Percentiles rank a stretch among this genome's conserved stretches.
Conservation (phyloP, 2,329 filamentous ascomycete genomes). For the Epichloe hybrida region DNA sequence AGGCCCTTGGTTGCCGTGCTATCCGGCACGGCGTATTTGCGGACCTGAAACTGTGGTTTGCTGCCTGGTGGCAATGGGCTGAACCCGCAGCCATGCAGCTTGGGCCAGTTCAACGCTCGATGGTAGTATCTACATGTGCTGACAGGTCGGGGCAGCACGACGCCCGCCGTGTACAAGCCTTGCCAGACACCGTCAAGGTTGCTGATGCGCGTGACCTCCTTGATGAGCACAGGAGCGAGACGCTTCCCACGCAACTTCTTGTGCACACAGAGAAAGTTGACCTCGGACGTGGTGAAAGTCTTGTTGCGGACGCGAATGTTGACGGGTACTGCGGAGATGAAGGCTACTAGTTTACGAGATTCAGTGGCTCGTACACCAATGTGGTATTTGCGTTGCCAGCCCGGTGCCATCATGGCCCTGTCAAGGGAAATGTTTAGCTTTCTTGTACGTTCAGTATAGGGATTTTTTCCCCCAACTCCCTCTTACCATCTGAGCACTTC, state of each 20-base stretch:
- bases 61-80: slow-evolving; percentile 73
- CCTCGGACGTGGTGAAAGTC: slow-evolving; percentile 67
- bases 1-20: slow-evolving; percentile 60
- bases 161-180: slow-evolving; percentile 88
- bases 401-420: slow-evolving; percentile 87
- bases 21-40: slow-evolving; percentile 72
- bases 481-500: slow-evolving; percentile 77
- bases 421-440: not conserved
- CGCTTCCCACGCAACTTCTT: slow-evolving; percentile 94
- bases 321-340: slow-evolving; percentile 88
- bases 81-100: slow-evolving; percentile 90
- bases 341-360: slow-evolving; percentile 80
- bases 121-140: slow-evolving; percentile 94
- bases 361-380: slow-evolving; percentile 77
- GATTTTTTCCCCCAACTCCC: too few relatives aligned
- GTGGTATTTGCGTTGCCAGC: slow-evolving; percentile 91
- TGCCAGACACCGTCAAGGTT: slow-evolving; percentile 82
- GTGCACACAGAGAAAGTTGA: slow-evolving; percentile 97
- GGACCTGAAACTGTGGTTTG: slow-evolving; percentile 73
- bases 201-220: slow-evolving; percentile 88
- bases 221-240: slow-evolving; percentile 86
- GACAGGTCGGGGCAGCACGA: slow-evolving; percentile 80
- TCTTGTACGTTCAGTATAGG: too few relatives aligned
- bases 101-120: slow-evolving; percentile 86
- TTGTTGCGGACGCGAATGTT: slow-evolving; percentile 68